Percentiles rank a stretch among this genome's conserved stretches.
Evolutionary conservation across 1,139 yeast species (phyloP).

Genomic region (Yamadazyma triangularis): DNA sequence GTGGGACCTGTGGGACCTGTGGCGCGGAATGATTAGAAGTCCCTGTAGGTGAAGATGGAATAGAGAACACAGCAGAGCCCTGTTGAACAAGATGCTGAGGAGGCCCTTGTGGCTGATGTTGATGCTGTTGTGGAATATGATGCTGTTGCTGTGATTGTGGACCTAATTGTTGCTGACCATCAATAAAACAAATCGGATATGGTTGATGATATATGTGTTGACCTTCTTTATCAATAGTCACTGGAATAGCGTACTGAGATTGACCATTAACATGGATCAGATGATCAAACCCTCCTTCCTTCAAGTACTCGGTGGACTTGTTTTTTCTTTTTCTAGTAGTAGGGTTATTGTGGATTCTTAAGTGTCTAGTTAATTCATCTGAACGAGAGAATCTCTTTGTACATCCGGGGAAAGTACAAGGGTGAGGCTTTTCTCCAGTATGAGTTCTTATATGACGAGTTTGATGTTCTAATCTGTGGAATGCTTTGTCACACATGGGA

Average conservation of each 20-base stretch:
- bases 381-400: slow-evolving; percentile 61
- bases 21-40: slow-evolving; percentile 6
- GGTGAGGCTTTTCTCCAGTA: slow-evolving; percentile 74
- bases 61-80: slow-evolving; percentile 22
- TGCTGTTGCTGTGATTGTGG: slow-evolving; percentile 1
- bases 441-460: slow-evolving; percentile 70
- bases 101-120: not conserved
- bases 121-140: not conserved
- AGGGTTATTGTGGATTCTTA: slow-evolving; percentile 59
- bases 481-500: slow-evolving; percentile 57
- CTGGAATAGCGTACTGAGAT: slow-evolving; percentile 20
- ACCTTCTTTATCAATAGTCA: slow-evolving; percentile 32
- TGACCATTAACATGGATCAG: slow-evolving; percentile 1
- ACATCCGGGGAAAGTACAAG: slow-evolving; percentile 66
- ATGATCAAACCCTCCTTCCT: slow-evolving; percentile 4
- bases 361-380: slow-evolving; percentile 67
- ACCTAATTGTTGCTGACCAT: slow-evolving; percentile 1
- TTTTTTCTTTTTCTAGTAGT: slow-evolving; percentile 35
- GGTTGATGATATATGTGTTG: slow-evolving; percentile 29
- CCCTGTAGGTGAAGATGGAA: slow-evolving; percentile 24
- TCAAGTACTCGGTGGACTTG: slow-evolving; percentile 10
- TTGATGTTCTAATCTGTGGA: slow-evolving; percentile 63
- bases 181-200: slow-evolving; percentile 32
- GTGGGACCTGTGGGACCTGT: slow-evolving; percentile 1
- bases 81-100: slow-evolving; percentile 10